Evolutionary conservation across 768 basidiomycete species (phyloP).

Genomic region (Tylopilus rubrobrunneus): DNA sequence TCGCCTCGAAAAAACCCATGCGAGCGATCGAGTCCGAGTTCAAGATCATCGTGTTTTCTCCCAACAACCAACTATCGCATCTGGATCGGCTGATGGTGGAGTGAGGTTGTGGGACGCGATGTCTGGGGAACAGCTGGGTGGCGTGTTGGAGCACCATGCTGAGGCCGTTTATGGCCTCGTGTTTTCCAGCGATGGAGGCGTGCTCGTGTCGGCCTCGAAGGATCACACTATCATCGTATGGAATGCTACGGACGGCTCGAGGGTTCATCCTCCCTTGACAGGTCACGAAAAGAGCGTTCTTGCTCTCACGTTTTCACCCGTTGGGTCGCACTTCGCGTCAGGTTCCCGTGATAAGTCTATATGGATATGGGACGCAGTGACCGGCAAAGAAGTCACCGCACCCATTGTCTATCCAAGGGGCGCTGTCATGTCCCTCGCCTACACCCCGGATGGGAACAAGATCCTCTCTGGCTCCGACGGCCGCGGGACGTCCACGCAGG

Average conservation of each 20-base stretch:
- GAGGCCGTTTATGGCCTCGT: slow-evolving; percentile 24
- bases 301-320: slow-evolving; percentile 29
- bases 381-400: slow-evolving; percentile 15
- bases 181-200: slow-evolving; percentile 27
- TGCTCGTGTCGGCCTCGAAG: slow-evolving; percentile 25
- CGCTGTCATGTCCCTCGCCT: slow-evolving; percentile 22
- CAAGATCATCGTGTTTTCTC: slow-evolving; percentile 26
- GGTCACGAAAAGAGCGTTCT: slow-evolving; percentile 26
- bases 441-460: slow-evolving; percentile 27
- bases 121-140: slow-evolving; percentile 18
- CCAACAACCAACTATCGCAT: slow-evolving; percentile 24
- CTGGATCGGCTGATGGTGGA: slow-evolving; percentile 18
- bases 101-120: slow-evolving; percentile 27
- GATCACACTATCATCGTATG: slow-evolving; percentile 27
- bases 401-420: slow-evolving; percentile 19
- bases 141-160: slow-evolving; percentile 17
- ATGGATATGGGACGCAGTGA: slow-evolving; percentile 25
- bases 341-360: slow-evolving; percentile 29
- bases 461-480: slow-evolving; percentile 32
- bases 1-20: slow-evolving; percentile 17
- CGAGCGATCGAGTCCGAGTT: slow-evolving; percentile 10
- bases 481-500: slow-evolving; percentile 25
- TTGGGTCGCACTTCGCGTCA: slow-evolving; percentile 25
- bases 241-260: slow-evolving; percentile 15
- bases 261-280: slow-evolving; percentile 13